A percentile compares a stretch with the other conserved stretches of the same genome.
Evolutionary conservation across 139 green algal genomes (phyloP).

Genomic region (Micractinium conductrix): DNA sequence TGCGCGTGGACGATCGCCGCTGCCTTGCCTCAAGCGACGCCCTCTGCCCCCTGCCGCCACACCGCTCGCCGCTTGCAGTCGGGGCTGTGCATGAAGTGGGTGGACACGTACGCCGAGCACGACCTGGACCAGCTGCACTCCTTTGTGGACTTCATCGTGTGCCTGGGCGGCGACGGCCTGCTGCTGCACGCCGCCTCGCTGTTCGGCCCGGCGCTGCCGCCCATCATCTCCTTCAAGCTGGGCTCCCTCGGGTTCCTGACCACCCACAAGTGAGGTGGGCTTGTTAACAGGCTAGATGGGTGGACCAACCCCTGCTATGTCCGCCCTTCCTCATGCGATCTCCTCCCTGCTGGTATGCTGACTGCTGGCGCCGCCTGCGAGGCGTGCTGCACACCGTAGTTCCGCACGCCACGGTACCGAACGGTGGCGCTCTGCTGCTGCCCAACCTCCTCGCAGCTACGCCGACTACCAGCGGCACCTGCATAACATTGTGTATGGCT

Average conservation of each 20-base stretch:
- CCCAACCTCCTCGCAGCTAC: slow-evolving; percentile 27
- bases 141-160: slow-evolving; percentile 96
- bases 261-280: slow-evolving; percentile 68
- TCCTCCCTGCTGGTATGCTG: too few species aligned
- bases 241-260: slow-evolving; percentile 98
- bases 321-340: too few species aligned
- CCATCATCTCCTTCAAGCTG: slow-evolving; percentile 87
- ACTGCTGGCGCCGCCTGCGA: too few species aligned
- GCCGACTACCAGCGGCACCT: slow-evolving; percentile 79
- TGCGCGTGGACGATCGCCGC: not conserved
- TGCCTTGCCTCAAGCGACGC: not conserved
- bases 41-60: not conserved
- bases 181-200: slow-evolving; percentile 93
- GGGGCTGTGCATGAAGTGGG: slow-evolving; percentile 20
- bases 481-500: slow-evolving; percentile 82
- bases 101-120: slow-evolving; percentile 61
- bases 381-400: too few species aligned
- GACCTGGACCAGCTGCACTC: slow-evolving; percentile 62
- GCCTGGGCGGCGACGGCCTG: slow-evolving; percentile 96
- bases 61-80: not conserved
- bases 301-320: too few species aligned
- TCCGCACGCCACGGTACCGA: too few species aligned
- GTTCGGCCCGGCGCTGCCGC: slow-evolving; percentile 74
- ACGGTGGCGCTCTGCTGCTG: too few species aligned
- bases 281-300: not conserved